phyloP scores from a whole-genome alignment of 2,329 filamentous ascomycete genomes.

The Aureobasidium zeae region DNA sequence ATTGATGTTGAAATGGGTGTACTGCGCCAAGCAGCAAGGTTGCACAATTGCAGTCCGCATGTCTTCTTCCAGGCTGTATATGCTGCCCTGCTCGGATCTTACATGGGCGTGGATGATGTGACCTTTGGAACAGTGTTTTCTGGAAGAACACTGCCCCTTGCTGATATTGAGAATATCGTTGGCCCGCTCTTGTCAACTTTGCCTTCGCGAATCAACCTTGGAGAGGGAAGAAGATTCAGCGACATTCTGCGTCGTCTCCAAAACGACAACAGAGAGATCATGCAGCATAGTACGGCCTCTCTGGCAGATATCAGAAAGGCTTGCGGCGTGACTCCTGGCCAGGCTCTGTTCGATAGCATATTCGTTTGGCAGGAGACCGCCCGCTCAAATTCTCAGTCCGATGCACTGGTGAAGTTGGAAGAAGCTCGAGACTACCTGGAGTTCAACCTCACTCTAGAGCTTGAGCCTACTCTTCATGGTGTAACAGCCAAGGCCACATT shows the following conservation, averaged over 20 bases:
- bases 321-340: slow-evolving; percentile 45
- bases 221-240: slow-evolving; percentile 40
- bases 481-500: slow-evolving; percentile 48
- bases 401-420: slow-evolving; percentile 41
- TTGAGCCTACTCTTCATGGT: slow-evolving; percentile 51
- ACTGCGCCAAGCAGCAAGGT: slow-evolving; percentile 1
- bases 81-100: slow-evolving; percentile 54
- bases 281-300: slow-evolving; percentile 55
- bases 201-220: slow-evolving; percentile 58
- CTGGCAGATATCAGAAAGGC: slow-evolving; percentile 60
- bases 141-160: slow-evolving; percentile 64
- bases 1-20: not conserved
- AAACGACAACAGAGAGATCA: slow-evolving; percentile 52
- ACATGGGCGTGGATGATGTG: slow-evolving; percentile 57
- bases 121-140: slow-evolving; percentile 73
- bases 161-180: slow-evolving; percentile 60
- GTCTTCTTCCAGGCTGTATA: slow-evolving; percentile 67
- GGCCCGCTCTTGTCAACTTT: slow-evolving; percentile 73
- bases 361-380: slow-evolving; percentile 76
- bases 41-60: slow-evolving; percentile 51
- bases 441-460: slow-evolving; percentile 64
- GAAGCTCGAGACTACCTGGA: slow-evolving; percentile 64
- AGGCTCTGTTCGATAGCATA: slow-evolving; percentile 63
- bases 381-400: slow-evolving; percentile 26
- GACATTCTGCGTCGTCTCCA: slow-evolving; percentile 60